Evolutionary conservation across 1,284 basidiomycete genomes (phyloP), one percentile per base, ranked within the genome.

Genomic region (Phaffia rhodozyma): DNA sequence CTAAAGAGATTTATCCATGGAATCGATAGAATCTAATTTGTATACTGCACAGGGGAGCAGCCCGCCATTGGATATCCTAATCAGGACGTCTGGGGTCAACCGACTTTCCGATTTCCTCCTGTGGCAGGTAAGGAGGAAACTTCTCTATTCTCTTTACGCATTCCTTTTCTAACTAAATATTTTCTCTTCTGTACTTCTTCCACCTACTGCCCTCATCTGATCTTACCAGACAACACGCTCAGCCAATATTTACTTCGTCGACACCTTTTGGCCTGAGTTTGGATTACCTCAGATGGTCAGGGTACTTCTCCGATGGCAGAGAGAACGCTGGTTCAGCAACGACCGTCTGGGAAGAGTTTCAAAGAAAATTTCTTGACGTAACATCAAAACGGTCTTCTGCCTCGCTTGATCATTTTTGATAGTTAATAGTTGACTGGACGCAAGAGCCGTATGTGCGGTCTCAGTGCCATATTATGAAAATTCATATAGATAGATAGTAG

Each of bases 181-280:
- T 43, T 51, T 51, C 32, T 62, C 27, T 57, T 29, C 20, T 58
- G 47, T n/a, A 57, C 49, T 49, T 18, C 23, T 25, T 49, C 53
- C 23, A 59, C 50, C 61, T 50, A 48, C 55, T 68, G 34, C 51
- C 23, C 23, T 3, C 27, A 49, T 16, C 27, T 13, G 62, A 48
- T n/a, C 47, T 55, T 18, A 27, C n/a, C 63, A 69, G 68, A 58
- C 74, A 92, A 85, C 84, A 84, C 68, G 86, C 81, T 62, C 85
- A 91, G 69, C 91, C 0, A 90, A 93, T 69, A 78, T 98, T n/a
- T 90, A 97, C 73, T 94, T 97, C 75, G 83, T 86, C n/a, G 77
- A 84, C 43, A 84, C 84, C 0, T 94, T 87, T 73, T 99, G 96
- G 96, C 96, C 96, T 0, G 86, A 93, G 65, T 97, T 97, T 73